Evolutionary conservation across 495 filamentous ascomycete genomes (phyloP), one percentile per base, ranked within the genome.

Genomic region (Hypomontagnella submonticulosa): DNA sequence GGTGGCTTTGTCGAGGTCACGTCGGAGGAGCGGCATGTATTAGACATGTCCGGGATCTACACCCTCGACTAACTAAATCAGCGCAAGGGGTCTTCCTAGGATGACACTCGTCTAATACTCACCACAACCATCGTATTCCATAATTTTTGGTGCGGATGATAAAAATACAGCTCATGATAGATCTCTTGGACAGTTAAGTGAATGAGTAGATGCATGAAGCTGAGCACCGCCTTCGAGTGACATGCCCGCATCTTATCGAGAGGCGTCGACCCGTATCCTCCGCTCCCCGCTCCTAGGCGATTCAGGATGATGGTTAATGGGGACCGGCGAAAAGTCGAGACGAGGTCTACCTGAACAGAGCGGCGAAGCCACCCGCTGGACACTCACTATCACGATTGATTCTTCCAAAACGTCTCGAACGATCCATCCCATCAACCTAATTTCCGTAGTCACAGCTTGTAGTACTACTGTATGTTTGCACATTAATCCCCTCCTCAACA

Each of bases 21-120:
- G 57, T 61, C 64, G 64, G 67, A 66, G 68, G 63, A 63, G 64
- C 69, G 66, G 69, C 55, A 62, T 61, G 34, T 59, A 60, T 44
- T 65, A 66, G 66, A 67, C 64, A 65, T 16, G 50, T 34, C 60
- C 66, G 66, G 66, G 69, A 64, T 68, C 60, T 67, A 71, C 65
- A 54, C 62, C 56, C 53, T 69, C 63, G 41, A 66, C 67, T 66
- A 66, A 66, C 62, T 55, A 63, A 69, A 73, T 58, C 51, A 64
- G 57, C 62, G 50, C 66, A 61, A 64, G 59, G 65, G 56, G 66
- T 56, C 55, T 64, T 43, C 44, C 57, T 57, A 62, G 60, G 41
- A 57, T 51, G 63, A 62, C 69, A 69, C 68, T 71, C 69, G 33
- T 41, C 52, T 33, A 67, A 51, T 66, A 64, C 61, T 55, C 61